These are phyloP conservation scores for Piper betle DNA, from an alignment of 164 flowering plant genomes.

Conservation along the genomic window DNA sequence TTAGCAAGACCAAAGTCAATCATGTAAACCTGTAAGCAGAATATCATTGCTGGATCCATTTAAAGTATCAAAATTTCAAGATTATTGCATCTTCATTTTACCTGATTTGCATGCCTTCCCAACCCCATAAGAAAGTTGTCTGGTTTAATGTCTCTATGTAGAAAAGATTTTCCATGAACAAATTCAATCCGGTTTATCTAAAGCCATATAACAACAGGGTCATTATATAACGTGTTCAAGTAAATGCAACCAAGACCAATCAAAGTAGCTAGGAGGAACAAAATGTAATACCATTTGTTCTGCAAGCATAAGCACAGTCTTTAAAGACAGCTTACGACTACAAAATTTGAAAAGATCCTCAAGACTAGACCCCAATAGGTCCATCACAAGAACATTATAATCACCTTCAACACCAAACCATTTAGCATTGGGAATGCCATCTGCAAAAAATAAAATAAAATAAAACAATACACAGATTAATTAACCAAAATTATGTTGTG, in stretches of 20 bases:
- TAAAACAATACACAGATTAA: background rate
- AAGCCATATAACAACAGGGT: background rate
- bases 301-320: conserved; percentile 89
- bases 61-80: background rate
- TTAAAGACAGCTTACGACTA: conserved; percentile 70
- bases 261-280: background rate
- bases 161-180: conserved; percentile 65
- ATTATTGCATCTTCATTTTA: conserved; percentile 5
- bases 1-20: conserved; percentile 62
- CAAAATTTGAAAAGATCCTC: conserved; percentile 91
- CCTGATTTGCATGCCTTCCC: conserved; percentile 89
- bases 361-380: conserved; percentile 85
- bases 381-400: conserved; percentile 86
- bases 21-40: conserved; percentile 31
- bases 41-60: background rate
- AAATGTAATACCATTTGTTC: conserved; percentile 64
- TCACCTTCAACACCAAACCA: conserved; percentile 97
- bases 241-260: background rate
- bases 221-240: background rate
- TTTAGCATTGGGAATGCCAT: conserved; percentile 81
- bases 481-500: too few species aligned
- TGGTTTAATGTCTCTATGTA: conserved; percentile 83
- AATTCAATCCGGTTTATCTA: conserved; percentile 85
- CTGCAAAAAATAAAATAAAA: conserved; percentile 22
- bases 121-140: conserved; percentile 89